Conservation (phyloP, 2,329 filamentous ascomycete genomes). For the Aureobasidium sp. region DNA sequence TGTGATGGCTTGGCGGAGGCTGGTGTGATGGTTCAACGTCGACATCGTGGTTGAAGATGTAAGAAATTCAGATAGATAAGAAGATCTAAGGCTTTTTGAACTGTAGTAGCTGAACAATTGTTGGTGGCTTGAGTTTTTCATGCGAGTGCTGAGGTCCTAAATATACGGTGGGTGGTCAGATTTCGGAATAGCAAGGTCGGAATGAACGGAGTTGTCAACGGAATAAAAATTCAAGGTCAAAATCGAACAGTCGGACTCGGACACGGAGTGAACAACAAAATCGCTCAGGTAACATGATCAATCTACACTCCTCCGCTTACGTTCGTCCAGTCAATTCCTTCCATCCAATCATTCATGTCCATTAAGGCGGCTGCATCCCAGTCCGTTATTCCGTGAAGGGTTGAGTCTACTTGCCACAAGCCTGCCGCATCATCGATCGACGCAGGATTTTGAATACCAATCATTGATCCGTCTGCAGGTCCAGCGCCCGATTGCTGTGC, state of each 20-base stretch:
- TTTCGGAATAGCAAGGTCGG: background rate
- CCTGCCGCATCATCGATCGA: background rate
- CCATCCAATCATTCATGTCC: constrained; percentile 1
- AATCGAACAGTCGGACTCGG: background rate
- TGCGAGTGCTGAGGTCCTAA: background rate
- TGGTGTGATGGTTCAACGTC: background rate
- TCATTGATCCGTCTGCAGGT: too few species aligned
- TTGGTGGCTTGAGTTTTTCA: background rate
- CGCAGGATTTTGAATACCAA: background rate
- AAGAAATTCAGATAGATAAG: background rate
- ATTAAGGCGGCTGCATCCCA: background rate
- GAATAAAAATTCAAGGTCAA: background rate
- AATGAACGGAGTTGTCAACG: background rate
- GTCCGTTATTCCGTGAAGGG: background rate
- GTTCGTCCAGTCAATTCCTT: background rate
- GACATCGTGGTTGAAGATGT: background rate
- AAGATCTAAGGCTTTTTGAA: too few species aligned
- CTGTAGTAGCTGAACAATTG: background rate
- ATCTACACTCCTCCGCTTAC: background rate
- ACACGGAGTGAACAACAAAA: background rate
- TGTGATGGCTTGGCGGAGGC: too few species aligned
- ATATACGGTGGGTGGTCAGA: background rate
- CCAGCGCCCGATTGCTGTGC: background rate
- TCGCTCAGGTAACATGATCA: background rate
- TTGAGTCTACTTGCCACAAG: background rate